Conservation (phyloP, 2,329 filamentous ascomycete genomes). For the Neonectria sp. region DNA sequence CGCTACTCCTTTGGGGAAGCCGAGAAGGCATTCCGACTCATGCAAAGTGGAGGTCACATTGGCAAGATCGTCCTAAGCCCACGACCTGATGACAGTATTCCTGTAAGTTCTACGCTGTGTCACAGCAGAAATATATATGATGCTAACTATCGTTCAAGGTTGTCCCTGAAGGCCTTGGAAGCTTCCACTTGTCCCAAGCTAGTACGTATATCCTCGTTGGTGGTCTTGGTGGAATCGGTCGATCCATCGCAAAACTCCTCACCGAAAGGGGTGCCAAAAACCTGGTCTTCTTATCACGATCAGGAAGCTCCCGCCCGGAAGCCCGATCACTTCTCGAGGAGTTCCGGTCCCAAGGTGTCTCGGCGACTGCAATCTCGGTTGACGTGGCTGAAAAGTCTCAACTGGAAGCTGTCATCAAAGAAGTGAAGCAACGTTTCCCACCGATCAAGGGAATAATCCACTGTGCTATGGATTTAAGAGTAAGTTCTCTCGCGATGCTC, state of each 20-base stretch:
- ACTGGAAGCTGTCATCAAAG: neutral
- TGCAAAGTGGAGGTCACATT: constrained; percentile 23
- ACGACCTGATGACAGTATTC: neutral
- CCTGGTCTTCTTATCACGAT: constrained; percentile 53
- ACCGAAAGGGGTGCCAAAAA: constrained; percentile 53
- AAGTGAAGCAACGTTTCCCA: neutral
- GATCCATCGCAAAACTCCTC: constrained; percentile 55
- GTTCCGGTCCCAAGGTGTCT: neutral
- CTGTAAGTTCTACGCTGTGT: neutral
- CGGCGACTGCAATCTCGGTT: neutral
- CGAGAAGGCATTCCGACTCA: neutral
- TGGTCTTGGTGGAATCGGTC: constrained; percentile 59
- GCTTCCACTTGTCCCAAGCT: neutral
- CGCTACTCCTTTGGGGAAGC: neutral
- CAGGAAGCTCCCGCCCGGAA: neutral
- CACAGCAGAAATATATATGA: no score
- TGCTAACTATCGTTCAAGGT: neutral
- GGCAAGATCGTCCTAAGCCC: constrained; percentile 24
- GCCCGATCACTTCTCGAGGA: neutral
- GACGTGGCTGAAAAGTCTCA: neutral
- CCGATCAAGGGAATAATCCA: constrained; percentile 10
- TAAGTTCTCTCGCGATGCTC: neutral
- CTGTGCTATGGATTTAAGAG: neutral
- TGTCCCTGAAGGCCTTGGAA: neutral
- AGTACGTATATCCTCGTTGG: constrained; percentile 45